Conservation (phyloP, 148 eudicot species). For the Linanthus parryae region DNA sequence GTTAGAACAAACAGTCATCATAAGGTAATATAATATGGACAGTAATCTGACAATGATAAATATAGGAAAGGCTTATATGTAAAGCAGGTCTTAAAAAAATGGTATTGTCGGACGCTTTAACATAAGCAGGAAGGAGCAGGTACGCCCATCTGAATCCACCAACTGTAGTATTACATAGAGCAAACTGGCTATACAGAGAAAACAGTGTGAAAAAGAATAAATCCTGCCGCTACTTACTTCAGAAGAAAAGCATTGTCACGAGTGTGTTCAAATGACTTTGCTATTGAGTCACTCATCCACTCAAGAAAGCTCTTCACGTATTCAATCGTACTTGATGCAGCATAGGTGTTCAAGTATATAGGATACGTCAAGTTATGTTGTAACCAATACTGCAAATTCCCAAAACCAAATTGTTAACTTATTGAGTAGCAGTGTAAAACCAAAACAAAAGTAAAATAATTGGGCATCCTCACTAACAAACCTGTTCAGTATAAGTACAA, state of each 20-base stretch:
- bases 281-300: slow-evolving; percentile 96
- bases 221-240: slow-evolving; percentile 41
- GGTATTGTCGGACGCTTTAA: too few relatives aligned
- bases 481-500: slow-evolving; percentile 78
- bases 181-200: too few relatives aligned
- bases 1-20: slow-evolving; percentile 14
- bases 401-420: slow-evolving; percentile 8
- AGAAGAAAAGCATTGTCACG: slow-evolving; percentile 92
- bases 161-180: too few relatives aligned
- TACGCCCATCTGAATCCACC: too few relatives aligned
- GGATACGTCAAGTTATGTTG: slow-evolving; percentile 86
- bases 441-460: not conserved
- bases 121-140: too few relatives aligned
- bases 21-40: too few relatives aligned
- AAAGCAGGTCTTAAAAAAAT: too few relatives aligned
- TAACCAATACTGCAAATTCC: slow-evolving; percentile 80
- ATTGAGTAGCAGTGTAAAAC: not conserved
- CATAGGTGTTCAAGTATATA: slow-evolving; percentile 83
- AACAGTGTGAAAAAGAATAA: too few relatives aligned
- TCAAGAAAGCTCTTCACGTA: slow-evolving; percentile 95
- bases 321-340: slow-evolving; percentile 87
- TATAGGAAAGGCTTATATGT: too few relatives aligned
- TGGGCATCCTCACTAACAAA: slow-evolving; percentile 12
- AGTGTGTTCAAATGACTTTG: slow-evolving; percentile 90
- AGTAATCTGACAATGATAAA: too few relatives aligned